Percentiles rank a stretch among this genome's conserved stretches.
These are phyloP conservation scores for Trichosporon faecale DNA, from an alignment of 1,284 basidiomycete species.

Conservation along the genomic window DNA sequence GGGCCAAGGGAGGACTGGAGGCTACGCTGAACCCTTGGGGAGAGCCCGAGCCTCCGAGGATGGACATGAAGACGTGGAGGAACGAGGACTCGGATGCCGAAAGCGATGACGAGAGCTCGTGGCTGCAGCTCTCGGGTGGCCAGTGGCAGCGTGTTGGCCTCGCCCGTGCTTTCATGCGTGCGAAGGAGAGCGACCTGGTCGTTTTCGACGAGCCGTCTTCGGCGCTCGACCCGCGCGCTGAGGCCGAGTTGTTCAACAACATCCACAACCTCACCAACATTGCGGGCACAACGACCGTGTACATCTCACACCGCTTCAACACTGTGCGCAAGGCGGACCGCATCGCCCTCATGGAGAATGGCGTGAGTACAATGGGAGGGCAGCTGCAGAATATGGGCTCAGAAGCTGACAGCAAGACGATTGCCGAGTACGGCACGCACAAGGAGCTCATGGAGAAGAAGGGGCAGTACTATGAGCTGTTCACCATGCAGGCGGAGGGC, in stretches of 20 bases:
- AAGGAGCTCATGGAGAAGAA: slow-evolving; percentile 61
- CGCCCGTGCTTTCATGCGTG: slow-evolving; percentile 78
- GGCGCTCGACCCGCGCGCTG: slow-evolving; percentile 73
- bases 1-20: slow-evolving; percentile 29
- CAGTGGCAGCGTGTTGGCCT: slow-evolving; percentile 83
- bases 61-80: slow-evolving; percentile 4
- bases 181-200: slow-evolving; percentile 71
- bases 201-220: slow-evolving; percentile 64
- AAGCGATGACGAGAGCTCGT: slow-evolving; percentile 2
- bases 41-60: neutral
- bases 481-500: slow-evolving; percentile 15
- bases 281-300: slow-evolving; percentile 64
- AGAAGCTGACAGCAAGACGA: slow-evolving; percentile 43
- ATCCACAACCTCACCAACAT: slow-evolving; percentile 34
- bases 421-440: slow-evolving; percentile 76
- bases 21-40: slow-evolving; percentile 17
- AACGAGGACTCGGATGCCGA: neutral
- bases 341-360: slow-evolving; percentile 78
- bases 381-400: too few relatives aligned
- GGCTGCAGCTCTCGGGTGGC: slow-evolving; percentile 23
- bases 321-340: slow-evolving; percentile 35
- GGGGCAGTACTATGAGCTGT: slow-evolving; percentile 36
- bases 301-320: slow-evolving; percentile 72
- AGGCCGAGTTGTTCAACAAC: slow-evolving; percentile 65
- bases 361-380: slow-evolving; percentile 48